Percentiles rank a stretch among this genome's conserved stretches.
Conservation (phyloP, 2,329 filamentous ascomycete genomes). For the Cladosporium sp. region DNA sequence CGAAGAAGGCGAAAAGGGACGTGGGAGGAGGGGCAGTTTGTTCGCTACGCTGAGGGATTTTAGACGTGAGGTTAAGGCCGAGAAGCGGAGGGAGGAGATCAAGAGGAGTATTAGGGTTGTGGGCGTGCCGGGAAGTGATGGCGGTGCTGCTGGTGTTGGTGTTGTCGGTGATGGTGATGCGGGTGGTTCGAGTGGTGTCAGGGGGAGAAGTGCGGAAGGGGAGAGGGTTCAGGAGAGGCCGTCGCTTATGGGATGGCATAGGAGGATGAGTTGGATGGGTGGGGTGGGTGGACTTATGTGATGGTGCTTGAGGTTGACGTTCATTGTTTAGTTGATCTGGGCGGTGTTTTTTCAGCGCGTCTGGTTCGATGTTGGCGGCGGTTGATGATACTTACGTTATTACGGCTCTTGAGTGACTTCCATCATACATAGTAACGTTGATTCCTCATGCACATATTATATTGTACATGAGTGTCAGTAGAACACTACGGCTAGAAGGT, state of each 20-base stretch:
- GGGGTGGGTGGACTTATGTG: background rate
- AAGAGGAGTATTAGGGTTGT: conserved; percentile 31
- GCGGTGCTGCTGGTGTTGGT: background rate
- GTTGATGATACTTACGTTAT: no score
- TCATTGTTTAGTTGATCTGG: no score
- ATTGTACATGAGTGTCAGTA: no score
- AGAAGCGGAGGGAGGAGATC: conserved; percentile 29
- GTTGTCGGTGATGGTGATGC: no score
- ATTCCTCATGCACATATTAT: no score
- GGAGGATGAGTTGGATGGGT: conserved; percentile 9
- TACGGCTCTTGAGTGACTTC: no score
- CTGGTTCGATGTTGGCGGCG: no score
- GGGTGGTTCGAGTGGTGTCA: no score
- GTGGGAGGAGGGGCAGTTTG: conserved; percentile 1
- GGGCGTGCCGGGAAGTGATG: background rate
- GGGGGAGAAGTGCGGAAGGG: conserved; percentile 4
- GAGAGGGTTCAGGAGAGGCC: background rate
- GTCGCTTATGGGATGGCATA: background rate
- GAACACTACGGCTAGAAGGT: no score
- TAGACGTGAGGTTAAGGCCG: conserved; percentile 19
- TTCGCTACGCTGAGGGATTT: conserved; percentile 8
- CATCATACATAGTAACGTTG: no score
- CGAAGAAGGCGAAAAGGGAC: background rate
- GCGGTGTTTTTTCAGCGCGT: no score
- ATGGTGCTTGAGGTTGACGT: no score